These are phyloP conservation scores for Blastobotrys proliferans DNA, from an alignment of 1,139 yeast species.

Conservation along the genomic window DNA sequence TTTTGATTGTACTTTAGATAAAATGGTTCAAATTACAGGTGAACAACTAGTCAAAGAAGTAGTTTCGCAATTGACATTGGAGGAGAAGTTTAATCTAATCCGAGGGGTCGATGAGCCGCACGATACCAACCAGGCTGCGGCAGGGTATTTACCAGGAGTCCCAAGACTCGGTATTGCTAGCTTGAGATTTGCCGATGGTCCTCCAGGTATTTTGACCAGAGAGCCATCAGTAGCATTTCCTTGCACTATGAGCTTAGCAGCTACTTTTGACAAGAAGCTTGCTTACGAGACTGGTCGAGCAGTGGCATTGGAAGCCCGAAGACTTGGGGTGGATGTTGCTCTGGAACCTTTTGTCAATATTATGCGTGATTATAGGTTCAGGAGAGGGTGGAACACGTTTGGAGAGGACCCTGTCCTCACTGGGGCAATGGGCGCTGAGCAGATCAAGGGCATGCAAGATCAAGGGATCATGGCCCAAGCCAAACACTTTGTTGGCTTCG, in stretches of 20 bases:
- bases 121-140: background rate
- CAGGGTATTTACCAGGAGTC: background rate
- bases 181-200: slow-evolving; percentile 63
- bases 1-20: too few relatives aligned
- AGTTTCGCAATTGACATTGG: background rate
- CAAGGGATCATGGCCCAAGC: slow-evolving; percentile 54
- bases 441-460: slow-evolving; percentile 54
- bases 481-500: slow-evolving; percentile 42
- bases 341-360: slow-evolving; percentile 64
- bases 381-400: slow-evolving; percentile 64
- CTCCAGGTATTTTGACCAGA: slow-evolving; percentile 56
- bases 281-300: slow-evolving; percentile 53
- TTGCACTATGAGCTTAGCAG: slow-evolving; percentile 54
- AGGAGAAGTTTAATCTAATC: background rate
- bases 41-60: background rate
- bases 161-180: slow-evolving; percentile 23
- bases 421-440: slow-evolving; percentile 51
- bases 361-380: slow-evolving; percentile 58
- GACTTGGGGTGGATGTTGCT: slow-evolving; percentile 54
- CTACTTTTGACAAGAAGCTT: slow-evolving; percentile 54
- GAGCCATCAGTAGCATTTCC: slow-evolving; percentile 57
- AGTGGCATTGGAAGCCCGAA: slow-evolving; percentile 51
- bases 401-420: slow-evolving; percentile 62
- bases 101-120: background rate
- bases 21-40: background rate